Evolutionary conservation across 331 rosid genomes (phyloP).

Genomic region (Acacia concinna): DNA sequence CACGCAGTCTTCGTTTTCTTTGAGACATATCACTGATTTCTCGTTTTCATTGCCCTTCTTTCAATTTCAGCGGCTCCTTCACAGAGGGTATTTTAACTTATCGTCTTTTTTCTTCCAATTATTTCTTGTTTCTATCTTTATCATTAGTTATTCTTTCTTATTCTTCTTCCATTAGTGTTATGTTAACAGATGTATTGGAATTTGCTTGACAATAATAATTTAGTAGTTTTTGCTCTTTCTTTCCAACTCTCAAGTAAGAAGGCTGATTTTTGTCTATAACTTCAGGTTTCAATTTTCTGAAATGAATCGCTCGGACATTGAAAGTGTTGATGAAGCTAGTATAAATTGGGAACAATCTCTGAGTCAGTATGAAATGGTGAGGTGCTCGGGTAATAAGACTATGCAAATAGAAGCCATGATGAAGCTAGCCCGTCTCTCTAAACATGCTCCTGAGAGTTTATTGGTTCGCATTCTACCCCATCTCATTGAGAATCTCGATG

Average conservation of each 20-base stretch:
- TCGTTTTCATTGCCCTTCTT: background rate
- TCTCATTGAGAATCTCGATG: slow-evolving; percentile 45
- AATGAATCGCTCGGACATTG: slow-evolving; percentile 26
- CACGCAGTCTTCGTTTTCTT: slow-evolving; percentile 3
- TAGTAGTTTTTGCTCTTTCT: background rate
- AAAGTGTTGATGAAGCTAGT: slow-evolving; percentile 16
- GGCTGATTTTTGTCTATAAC: background rate
- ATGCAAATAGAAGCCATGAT: slow-evolving; percentile 41
- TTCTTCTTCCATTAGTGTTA: background rate
- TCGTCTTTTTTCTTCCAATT: background rate
- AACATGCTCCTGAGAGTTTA: slow-evolving; percentile 40
- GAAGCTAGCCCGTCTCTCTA: slow-evolving; percentile 40
- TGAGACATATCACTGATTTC: background rate
- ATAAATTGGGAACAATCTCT: slow-evolving; percentile 47
- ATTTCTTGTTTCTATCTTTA: background rate
- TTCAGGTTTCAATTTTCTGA: slow-evolving; percentile 16
- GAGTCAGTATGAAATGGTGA: slow-evolving; percentile 35
- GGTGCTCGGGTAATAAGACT: slow-evolving; percentile 41
- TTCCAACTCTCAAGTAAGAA: background rate
- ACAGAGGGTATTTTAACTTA: background rate
- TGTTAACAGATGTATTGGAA: background rate
- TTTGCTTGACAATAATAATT: background rate
- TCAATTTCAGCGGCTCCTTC: background rate
- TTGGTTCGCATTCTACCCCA: slow-evolving; percentile 40
- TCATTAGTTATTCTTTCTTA: background rate